A percentile compares a stretch with the other conserved stretches of the same genome.
These are phyloP conservation scores for Lentinula lateritia DNA, from an alignment of 768 basidiomycete genomes.

Conservation along the genomic window DNA sequence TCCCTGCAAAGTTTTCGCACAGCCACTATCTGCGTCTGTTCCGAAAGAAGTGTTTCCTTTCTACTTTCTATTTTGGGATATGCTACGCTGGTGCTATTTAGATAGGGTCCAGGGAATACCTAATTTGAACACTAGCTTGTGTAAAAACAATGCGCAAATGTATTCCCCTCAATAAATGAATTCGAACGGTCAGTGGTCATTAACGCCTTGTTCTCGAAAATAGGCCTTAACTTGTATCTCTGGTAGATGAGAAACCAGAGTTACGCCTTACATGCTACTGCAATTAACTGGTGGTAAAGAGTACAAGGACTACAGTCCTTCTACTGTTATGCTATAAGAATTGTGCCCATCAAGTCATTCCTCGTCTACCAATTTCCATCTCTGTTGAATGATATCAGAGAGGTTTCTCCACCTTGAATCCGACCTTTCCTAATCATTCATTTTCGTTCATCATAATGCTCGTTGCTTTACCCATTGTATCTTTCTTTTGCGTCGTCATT, in stretches of 20 bases:
- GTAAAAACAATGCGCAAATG: neutral
- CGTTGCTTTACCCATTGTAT: slow-evolving; percentile 30
- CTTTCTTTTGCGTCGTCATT: slow-evolving; percentile 38
- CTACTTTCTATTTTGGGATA: neutral
- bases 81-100: neutral
- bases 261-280: neutral
- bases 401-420: neutral
- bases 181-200: neutral
- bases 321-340: neutral
- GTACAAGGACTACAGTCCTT: neutral
- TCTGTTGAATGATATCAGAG: neutral
- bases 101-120: neutral
- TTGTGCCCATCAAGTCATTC: neutral
- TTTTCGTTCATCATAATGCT: slow-evolving; percentile 22
- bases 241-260: neutral
- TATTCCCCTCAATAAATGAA: neutral
- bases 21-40: neutral
- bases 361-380: neutral
- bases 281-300: neutral
- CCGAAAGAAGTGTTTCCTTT: slow-evolving; percentile 1
- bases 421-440: neutral
- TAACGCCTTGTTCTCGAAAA: slow-evolving; percentile 3
- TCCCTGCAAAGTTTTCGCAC: neutral
- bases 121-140: neutral
- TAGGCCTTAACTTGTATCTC: neutral